These are phyloP conservation scores for Puccinia brachypodii DNA, from an alignment of 1,284 basidiomycete species.

Conservation along the genomic window DNA sequence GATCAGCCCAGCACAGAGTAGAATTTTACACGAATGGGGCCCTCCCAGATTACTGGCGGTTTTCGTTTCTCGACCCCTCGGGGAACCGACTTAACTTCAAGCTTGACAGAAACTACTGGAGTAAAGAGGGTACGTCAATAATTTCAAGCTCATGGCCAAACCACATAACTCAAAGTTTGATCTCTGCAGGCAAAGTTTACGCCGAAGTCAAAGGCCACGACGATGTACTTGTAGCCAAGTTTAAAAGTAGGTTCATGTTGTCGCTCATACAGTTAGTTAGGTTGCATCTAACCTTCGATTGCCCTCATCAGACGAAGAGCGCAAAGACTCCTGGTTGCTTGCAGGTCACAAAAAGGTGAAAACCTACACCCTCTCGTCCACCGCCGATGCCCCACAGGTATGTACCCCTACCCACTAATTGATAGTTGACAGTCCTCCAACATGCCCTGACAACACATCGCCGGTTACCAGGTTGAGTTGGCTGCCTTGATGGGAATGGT, in stretches of 20 bases:
- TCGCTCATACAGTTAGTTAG: background rate
- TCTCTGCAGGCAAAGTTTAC: background rate
- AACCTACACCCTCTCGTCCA: background rate
- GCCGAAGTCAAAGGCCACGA: background rate
- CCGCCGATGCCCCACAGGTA: background rate
- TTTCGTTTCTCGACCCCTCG: background rate
- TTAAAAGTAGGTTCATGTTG: background rate
- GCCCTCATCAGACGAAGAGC: background rate
- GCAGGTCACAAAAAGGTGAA: background rate
- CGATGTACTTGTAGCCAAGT: background rate
- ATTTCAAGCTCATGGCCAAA: background rate
- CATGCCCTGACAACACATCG: background rate
- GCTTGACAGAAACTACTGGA: background rate
- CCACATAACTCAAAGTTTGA: background rate
- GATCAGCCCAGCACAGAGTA: background rate
- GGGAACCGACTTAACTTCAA: background rate
- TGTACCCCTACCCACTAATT: background rate
- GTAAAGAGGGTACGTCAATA: background rate
- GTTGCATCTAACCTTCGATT: background rate
- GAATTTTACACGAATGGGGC: background rate
- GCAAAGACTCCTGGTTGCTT: background rate
- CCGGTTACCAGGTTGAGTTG: background rate
- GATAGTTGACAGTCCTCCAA: background rate
- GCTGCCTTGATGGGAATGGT: background rate
- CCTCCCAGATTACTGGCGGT: background rate